Evolutionary conservation across 2,329 filamentous ascomycete species (phyloP).

Genomic region (Verticillium zaregamsianum): DNA sequence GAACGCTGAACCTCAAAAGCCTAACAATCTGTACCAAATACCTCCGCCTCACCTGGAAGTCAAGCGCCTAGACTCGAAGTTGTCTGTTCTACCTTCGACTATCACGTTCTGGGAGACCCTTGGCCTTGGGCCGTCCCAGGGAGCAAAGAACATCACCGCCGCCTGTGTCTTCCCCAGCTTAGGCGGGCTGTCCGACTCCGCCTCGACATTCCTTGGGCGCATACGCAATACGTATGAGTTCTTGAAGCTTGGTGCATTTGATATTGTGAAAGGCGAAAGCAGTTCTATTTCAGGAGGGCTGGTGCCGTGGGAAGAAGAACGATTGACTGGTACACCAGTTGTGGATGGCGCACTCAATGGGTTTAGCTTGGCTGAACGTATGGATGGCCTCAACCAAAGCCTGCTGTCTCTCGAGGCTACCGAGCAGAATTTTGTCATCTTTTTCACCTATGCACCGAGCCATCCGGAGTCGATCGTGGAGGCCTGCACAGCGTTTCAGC

Average conservation of each 20-base stretch:
- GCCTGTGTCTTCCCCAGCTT: conserved; percentile 68
- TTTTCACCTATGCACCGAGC: conserved; percentile 67
- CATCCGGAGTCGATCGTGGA: conserved; percentile 60
- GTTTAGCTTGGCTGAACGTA: conserved; percentile 41
- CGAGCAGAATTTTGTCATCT: conserved; percentile 66
- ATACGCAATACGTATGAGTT: conserved; percentile 70
- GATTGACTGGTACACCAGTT: not conserved
- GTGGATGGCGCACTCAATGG: conserved; percentile 3
- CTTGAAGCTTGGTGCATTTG: conserved; percentile 66
- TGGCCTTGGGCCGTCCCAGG: conserved; percentile 67
- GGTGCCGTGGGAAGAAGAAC: conserved; percentile 39
- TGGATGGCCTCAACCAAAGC: conserved; percentile 43
- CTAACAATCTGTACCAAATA: conserved; percentile 56
- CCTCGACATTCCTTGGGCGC: conserved; percentile 61
- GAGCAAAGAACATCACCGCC: conserved; percentile 65
- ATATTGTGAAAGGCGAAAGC: conserved; percentile 37
- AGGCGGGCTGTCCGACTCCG: conserved; percentile 57
- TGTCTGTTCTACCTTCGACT: conserved; percentile 72
- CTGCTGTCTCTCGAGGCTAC: conserved; percentile 36
- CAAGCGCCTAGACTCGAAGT: conserved; percentile 61
- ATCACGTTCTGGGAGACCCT: conserved; percentile 79
- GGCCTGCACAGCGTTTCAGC: conserved; percentile 69
- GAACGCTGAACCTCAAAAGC: conserved; percentile 41
- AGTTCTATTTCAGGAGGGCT: conserved; percentile 42
- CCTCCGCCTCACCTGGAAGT: conserved; percentile 68